Percentiles rank a stretch among this genome's conserved stretches.
Conservation (phyloP, 768 basidiomycete species). For the Leucogyrophana mollusca region DNA sequence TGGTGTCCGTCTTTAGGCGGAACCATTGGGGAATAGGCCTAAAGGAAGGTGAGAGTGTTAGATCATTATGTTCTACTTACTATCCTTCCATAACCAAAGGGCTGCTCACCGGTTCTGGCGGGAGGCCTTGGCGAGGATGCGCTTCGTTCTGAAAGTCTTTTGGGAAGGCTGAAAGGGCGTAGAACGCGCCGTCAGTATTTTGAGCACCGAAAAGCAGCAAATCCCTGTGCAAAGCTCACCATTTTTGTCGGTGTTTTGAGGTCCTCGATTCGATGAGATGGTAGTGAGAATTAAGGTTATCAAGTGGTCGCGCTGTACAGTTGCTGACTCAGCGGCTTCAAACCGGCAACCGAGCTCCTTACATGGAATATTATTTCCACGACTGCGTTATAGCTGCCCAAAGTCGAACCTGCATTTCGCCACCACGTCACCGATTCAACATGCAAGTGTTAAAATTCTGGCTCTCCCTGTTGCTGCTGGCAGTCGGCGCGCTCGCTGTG, state of each 20-base stretch:
- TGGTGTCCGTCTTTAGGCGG: conserved; percentile 93
- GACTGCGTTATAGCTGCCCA: background rate
- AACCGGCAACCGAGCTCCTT: conserved; percentile 2
- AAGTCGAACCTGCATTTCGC: background rate
- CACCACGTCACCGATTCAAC: conserved; percentile 9
- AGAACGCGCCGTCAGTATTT: conserved; percentile 11
- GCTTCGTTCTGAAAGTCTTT: conserved; percentile 98
- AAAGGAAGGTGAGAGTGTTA: conserved; percentile 1
- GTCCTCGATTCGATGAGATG: conserved; percentile 20
- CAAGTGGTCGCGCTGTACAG: conserved; percentile 36
- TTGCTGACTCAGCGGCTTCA: conserved; percentile 32
- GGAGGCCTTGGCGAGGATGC: conserved; percentile 92
- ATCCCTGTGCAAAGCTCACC: conserved; percentile 35
- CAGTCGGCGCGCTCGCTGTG: conserved; percentile 44
- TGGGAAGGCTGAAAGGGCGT: conserved; percentile 82
- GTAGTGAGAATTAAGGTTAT: conserved; percentile 33
- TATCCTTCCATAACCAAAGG: background rate
- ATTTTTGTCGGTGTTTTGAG: conserved; percentile 43
- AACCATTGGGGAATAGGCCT: conserved; percentile 99
- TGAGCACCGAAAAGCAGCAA: background rate
- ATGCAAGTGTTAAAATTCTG: conserved; percentile 54
- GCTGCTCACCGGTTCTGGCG: conserved; percentile 88
- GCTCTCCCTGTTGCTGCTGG: conserved; percentile 48
- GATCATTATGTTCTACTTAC: background rate
- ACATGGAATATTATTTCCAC: background rate